Percentiles rank a stretch among this genome's conserved stretches.
phyloP scores from a whole-genome alignment of 192 early-diverging fungal species.

The Coemansia sp. region DNA sequence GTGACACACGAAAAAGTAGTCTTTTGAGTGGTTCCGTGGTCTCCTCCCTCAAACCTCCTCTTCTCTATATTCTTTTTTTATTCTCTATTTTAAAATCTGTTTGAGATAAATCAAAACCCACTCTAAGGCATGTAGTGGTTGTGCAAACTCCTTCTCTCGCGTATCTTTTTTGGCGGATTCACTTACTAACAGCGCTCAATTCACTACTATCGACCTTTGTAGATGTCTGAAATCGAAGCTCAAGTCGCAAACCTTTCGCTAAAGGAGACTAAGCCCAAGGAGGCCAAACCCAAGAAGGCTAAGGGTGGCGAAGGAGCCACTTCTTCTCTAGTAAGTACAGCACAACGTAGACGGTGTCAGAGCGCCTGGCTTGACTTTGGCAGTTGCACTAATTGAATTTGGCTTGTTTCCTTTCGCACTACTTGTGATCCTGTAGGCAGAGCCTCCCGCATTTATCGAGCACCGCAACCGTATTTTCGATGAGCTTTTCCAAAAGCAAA shows the following conservation, averaged over 20 bases:
- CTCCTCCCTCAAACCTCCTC: slow-evolving; percentile 22
- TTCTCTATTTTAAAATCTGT: not conserved
- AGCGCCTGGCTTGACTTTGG: not conserved
- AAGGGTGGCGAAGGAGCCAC: slow-evolving; percentile 17
- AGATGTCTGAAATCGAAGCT: slow-evolving; percentile 48
- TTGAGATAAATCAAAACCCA: not conserved
- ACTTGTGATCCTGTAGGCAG: slow-evolving; percentile 25
- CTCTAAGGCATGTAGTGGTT: not conserved
- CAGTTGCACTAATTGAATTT: not conserved
- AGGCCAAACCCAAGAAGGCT: slow-evolving; percentile 13
- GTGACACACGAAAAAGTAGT: not conserved
- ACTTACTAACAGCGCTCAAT: not conserved
- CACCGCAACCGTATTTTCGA: slow-evolving; percentile 58
- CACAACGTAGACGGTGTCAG: not conserved
- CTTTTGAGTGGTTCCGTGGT: not conserved
- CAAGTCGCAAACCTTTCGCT: slow-evolving; percentile 37
- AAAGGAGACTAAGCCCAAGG: slow-evolving; percentile 37
- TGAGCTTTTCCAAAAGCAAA: slow-evolving; percentile 52
- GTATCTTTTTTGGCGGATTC: not conserved
- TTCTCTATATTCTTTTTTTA: slow-evolving; percentile 24
- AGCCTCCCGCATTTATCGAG: slow-evolving; percentile 53
- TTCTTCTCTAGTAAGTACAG: slow-evolving; percentile 23
- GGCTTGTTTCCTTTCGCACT: not conserved
- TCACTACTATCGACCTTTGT: slow-evolving; percentile 3
- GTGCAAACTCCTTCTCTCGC: not conserved